Base-by-base conservation (phyloP, 2,329 filamentous ascomycete species). In the Fusarium falciforme region DNA sequence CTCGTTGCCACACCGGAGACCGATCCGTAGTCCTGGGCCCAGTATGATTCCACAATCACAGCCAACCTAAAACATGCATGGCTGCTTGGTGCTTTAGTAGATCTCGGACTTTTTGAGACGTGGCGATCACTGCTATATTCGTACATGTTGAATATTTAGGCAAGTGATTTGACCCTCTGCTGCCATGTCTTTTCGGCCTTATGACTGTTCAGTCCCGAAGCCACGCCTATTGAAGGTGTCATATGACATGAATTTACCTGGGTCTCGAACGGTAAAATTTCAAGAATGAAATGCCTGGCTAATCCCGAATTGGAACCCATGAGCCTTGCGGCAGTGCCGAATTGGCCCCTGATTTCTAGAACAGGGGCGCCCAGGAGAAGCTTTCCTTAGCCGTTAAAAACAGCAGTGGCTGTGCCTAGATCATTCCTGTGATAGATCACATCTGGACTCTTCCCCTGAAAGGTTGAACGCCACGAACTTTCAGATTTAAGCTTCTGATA, bases 401-500 rank as follows among this genome's bases (percentile, higher is more conserved):
- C 61, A 63, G 61, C 61, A 55, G 44, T 17, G 25, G 25, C 47
- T 63, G 44, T 29, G 60, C 12, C 61, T 31, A 44, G 44, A 55
- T 35, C 47, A 9, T 11, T 40, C 52, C 22, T 35, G 20, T 22
- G 44, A 17, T 29, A n/a, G 25, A 17, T 14, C 27, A 16, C 14
- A 20, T 11, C 38, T 16, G 25, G 25, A 12, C n/a, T 35, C 4
- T 29, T 31, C 31, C 25, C 61, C 47, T 52, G 33, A 31, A 22
- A 63, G 27, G 8, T 42, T 38, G 29, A 38, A 22, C 57, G 57
- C 57, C 36, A 60, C 35, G 29, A 38, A 2, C 9, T 58, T n/a
- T 36, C 29, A 42, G 27, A 29, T 20, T 31, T 33, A 20, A 5
- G 57, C 14, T 38, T 38, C 35, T 33, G 11, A n/a, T 38, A 40